Percentiles rank a stretch among this genome's conserved stretches.
phyloP scores from a whole-genome alignment of 75 land plant species.

The Adiantum capillusveneris region DNA sequence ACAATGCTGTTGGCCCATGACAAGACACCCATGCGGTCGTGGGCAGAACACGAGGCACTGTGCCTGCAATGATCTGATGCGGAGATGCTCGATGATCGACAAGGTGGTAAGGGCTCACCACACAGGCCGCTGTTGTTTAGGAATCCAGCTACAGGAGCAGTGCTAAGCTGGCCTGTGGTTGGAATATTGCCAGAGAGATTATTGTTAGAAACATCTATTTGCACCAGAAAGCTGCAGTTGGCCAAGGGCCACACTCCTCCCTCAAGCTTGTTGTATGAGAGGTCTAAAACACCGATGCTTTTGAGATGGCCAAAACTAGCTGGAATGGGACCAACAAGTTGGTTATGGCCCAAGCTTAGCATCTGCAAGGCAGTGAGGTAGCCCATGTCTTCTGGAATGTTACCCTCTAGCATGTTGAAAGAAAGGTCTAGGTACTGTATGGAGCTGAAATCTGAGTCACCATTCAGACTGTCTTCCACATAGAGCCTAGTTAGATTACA shows the following conservation, averaged over 20 bases:
- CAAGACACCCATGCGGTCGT: conserved; percentile 9
- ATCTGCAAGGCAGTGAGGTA: conserved; percentile 57
- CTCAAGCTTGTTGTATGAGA: conserved; percentile 56
- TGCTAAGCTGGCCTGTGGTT: conserved; percentile 61
- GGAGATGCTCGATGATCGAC: conserved; percentile 9
- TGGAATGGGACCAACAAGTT: conserved; percentile 61
- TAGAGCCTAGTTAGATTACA: conserved; percentile 62
- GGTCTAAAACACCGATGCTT: conserved; percentile 65
- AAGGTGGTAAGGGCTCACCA: conserved; percentile 59
- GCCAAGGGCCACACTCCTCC: conserved; percentile 66
- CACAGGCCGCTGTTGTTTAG: conserved; percentile 74
- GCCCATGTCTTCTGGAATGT: conserved; percentile 60
- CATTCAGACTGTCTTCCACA: conserved; percentile 51
- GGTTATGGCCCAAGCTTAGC: conserved; percentile 62
- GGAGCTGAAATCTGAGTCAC: conserved; percentile 43
- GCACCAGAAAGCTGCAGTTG: conserved; percentile 62
- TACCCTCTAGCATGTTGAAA: conserved; percentile 58
- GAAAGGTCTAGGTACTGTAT: conserved; percentile 74
- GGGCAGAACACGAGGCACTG: neutral
- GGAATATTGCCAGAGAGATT: conserved; percentile 65
- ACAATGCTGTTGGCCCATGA: conserved; percentile 61
- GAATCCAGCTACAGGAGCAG: conserved; percentile 62
- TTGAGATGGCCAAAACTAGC: conserved; percentile 44
- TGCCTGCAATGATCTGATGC: neutral
- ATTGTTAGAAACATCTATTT: conserved; percentile 65